Evolutionary conservation across 768 basidiomycete species (phyloP).

Genomic region (Cystobasidium ongulense): DNA sequence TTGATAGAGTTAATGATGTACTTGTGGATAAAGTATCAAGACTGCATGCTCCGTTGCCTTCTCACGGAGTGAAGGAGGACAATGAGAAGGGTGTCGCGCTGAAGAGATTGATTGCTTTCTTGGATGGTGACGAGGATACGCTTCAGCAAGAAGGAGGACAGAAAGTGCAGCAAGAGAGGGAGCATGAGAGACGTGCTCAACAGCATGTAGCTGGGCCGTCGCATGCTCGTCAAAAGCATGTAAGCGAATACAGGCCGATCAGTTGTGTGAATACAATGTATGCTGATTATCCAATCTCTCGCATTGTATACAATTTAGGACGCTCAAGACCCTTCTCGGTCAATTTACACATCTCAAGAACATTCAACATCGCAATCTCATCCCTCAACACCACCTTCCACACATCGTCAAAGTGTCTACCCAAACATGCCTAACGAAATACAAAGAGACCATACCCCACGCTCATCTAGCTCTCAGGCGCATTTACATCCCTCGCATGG

Average conservation of each 20-base stretch:
- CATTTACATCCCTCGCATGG: neutral
- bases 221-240: neutral
- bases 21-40: neutral
- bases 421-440: neutral
- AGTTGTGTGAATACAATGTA: no score
- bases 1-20: slow-evolving; percentile 1
- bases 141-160: neutral
- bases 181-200: neutral
- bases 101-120: slow-evolving; percentile 5
- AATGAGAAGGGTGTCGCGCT: neutral
- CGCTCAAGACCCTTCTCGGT: neutral
- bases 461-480: neutral
- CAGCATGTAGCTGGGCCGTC: neutral
- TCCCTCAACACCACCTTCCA: neutral
- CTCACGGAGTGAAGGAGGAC: neutral
- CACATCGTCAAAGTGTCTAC: neutral
- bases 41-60: neutral
- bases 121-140: neutral
- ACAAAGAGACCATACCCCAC: neutral
- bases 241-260: no score
- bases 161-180: neutral
- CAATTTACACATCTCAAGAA: neutral
- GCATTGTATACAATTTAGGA: neutral
- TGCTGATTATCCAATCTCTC: no score
- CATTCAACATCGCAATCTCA: neutral